Conservation (phyloP, 805 yeast genomes). For the Candida manassasensis region DNA sequence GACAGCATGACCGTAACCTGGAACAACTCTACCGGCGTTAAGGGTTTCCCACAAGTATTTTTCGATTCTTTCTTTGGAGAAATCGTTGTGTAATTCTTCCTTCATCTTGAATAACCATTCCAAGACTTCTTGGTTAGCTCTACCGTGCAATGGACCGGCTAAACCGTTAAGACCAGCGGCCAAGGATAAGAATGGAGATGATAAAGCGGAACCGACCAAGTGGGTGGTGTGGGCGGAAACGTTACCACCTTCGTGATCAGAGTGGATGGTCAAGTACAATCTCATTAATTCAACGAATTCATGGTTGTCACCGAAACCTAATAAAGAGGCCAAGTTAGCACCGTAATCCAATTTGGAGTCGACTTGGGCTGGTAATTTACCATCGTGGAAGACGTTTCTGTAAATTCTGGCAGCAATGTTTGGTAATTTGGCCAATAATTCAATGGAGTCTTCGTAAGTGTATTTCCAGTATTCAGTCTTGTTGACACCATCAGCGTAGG, state of each 20-base stretch:
- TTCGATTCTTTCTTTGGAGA: conserved; percentile 51
- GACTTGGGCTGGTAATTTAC: conserved; percentile 48
- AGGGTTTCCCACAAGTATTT: conserved; percentile 67
- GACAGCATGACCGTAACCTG: conserved; percentile 89
- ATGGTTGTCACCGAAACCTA: conserved; percentile 54
- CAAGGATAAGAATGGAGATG: conserved; percentile 70
- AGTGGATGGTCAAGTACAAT: conserved; percentile 69
- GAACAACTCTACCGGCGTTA: conserved; percentile 72
- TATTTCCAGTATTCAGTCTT: conserved; percentile 73
- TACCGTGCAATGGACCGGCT: conserved; percentile 84
- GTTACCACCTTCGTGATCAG: conserved; percentile 83
- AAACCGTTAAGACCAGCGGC: conserved; percentile 79
- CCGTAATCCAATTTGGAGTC: conserved; percentile 62
- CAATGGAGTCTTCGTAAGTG: conserved; percentile 66
- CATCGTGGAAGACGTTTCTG: conserved; percentile 55
- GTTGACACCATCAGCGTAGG: conserved; percentile 65
- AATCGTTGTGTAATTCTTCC: conserved; percentile 59
- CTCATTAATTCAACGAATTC: conserved; percentile 70
- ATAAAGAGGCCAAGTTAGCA: conserved; percentile 59
- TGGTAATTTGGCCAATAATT: conserved; percentile 70
- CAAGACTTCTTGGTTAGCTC: conserved; percentile 83
- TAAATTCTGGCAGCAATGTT: conserved; percentile 71
- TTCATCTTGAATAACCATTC: conserved; percentile 66
- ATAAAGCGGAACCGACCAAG: conserved; percentile 75
- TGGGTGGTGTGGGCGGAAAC: conserved; percentile 81